Conservation (phyloP, 257 asterid species). For the Penstemon newberryi region DNA sequence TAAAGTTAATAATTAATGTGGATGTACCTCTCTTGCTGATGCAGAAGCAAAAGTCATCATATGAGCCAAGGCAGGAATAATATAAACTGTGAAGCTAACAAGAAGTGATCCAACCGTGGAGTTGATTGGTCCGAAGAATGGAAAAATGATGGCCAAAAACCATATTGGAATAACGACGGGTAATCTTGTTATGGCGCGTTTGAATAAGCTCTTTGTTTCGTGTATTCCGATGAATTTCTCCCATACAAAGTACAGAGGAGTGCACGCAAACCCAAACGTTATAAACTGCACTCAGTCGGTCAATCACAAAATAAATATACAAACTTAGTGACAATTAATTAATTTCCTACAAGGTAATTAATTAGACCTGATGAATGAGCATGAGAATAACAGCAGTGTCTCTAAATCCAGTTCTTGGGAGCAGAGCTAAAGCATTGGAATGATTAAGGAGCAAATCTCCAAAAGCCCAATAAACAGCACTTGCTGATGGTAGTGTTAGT, state of each 20-base stretch:
- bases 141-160: slow-evolving; percentile 79
- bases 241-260: slow-evolving; percentile 84
- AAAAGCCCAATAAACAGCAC: slow-evolving; percentile 92
- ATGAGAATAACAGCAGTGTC: slow-evolving; percentile 85
- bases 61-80: slow-evolving; percentile 83
- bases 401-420: slow-evolving; percentile 71
- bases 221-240: slow-evolving; percentile 78
- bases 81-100: slow-evolving; percentile 90
- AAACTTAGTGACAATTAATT: background rate
- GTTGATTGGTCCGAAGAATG: slow-evolving; percentile 83
- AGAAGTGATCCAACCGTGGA: slow-evolving; percentile 87
- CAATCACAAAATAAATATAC: background rate
- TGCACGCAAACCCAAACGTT: slow-evolving; percentile 87
- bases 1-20: background rate
- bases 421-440: slow-evolving; percentile 74
- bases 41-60: slow-evolving; percentile 86
- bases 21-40: slow-evolving; percentile 70
- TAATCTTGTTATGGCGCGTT: slow-evolving; percentile 65
- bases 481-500: slow-evolving; percentile 78
- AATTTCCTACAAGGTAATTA: background rate
- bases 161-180: slow-evolving; percentile 85
- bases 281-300: slow-evolving; percentile 61
- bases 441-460: slow-evolving; percentile 68
- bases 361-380: slow-evolving; percentile 79
- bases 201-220: slow-evolving; percentile 67